Base-by-base conservation (phyloP, 2,329 filamentous ascomycete genomes). In the Neocucurbitaria cava region DNA sequence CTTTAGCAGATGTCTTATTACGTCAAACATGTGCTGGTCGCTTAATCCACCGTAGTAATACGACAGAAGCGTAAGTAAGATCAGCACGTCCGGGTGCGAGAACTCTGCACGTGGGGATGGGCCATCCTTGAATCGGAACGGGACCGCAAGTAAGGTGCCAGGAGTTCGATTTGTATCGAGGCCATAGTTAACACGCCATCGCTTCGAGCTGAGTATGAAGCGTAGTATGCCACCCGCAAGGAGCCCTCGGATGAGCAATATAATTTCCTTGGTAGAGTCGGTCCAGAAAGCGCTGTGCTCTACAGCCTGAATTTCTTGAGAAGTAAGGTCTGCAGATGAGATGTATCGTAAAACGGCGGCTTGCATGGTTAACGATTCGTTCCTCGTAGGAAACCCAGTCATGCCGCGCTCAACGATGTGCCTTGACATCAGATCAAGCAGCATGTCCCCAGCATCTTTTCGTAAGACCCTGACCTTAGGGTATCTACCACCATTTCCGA, bases 181-280 rank as follows among this genome's bases (percentile, higher is more conserved):
- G 0, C 88, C 87, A 54, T 87, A 91, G 49, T 89, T 82, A 0
- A 91, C 87, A 3, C 83, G 74, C 84, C 85, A 91, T 1, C 87
- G 76, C 61, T 89, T 90, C 13, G 82, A 71, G 0, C 74, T 70
- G 0, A 90, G 72, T 0, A 76, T 77, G 52, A 87, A 88, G 0
- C 62, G 61, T 0, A 90, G 62, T 0, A 90, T 75, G 0, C 85
- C 82, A 0, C 77, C 71, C 0, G 84, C 82, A 8, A 90, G 69
- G 0, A 90, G 76, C 0, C 88, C 82, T 21, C 83, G 76, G 0
- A 88, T 63, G 1, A 86, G 70, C 0, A 86, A 69, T 0, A 87
- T 64, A 0, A 73, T 65, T 1, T 65, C 61, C 24, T 70, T 72
- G 0, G 70, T 70, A 0, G 70, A 36, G 0, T 75, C 54, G 0